A percentile compares a stretch with the other conserved stretches of the same genome.
Evolutionary conservation across 352 stramenopile genomes (phyloP).

Genomic region (Pythium scleroteichum): DNA sequence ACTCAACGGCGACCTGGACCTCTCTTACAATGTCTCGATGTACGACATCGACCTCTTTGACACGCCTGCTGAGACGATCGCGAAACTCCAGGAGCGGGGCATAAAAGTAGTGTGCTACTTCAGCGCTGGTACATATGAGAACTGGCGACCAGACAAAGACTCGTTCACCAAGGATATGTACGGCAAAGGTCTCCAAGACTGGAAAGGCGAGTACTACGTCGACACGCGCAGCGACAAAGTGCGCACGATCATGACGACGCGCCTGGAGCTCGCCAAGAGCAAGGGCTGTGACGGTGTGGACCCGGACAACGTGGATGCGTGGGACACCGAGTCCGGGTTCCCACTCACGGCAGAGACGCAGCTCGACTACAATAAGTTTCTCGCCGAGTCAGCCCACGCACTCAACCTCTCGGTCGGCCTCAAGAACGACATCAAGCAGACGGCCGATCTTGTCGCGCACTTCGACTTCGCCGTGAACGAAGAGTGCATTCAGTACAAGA

Average conservation of each 20-base stretch:
- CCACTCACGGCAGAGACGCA: constrained; percentile 37
- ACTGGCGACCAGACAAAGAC: constrained; percentile 45
- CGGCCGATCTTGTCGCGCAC: constrained; percentile 35
- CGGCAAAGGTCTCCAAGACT: constrained; percentile 29
- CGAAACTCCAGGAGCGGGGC: constrained; percentile 27
- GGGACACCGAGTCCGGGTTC: constrained; percentile 35
- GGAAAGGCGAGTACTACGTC: constrained; percentile 42
- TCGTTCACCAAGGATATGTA: constrained; percentile 34
- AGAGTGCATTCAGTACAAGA: constrained; percentile 47
- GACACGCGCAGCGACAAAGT: constrained; percentile 38
- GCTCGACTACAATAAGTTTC: constrained; percentile 32
- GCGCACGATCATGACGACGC: constrained; percentile 38
- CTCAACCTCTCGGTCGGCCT: constrained; percentile 48
- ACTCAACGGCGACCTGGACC: constrained; percentile 33
- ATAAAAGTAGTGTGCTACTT: constrained; percentile 63
- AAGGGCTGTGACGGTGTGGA: constrained; percentile 63
- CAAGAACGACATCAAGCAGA: constrained; percentile 55
- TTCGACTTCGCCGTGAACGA: constrained; percentile 72
- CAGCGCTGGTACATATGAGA: constrained; percentile 39
- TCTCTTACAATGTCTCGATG: constrained; percentile 36
- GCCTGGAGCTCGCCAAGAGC: constrained; percentile 43
- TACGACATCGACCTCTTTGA: constrained; percentile 49
- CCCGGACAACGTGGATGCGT: constrained; percentile 56
- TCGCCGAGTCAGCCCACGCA: constrained; percentile 39
- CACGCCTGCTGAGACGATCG: constrained; percentile 30